These are phyloP conservation scores for Aeschynomene evenia DNA, from an alignment of 306 rosid genomes.

Conservation along the genomic window DNA sequence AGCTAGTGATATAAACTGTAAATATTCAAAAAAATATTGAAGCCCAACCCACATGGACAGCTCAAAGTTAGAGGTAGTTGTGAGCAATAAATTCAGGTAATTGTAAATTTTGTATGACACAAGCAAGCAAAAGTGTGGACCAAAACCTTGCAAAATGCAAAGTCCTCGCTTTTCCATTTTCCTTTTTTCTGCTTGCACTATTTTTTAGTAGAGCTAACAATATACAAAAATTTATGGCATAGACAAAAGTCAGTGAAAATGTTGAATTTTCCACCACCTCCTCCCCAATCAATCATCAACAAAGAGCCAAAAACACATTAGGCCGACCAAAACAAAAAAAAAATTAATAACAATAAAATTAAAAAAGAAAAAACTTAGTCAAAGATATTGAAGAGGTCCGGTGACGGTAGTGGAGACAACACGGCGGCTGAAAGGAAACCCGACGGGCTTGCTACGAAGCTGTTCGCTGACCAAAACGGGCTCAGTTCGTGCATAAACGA, in stretches of 20 bases:
- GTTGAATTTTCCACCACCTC: conserved; percentile 33
- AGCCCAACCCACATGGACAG: not conserved
- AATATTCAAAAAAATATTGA: not conserved
- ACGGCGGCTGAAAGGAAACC: conserved; percentile 57
- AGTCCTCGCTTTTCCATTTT: not conserved
- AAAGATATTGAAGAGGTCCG: conserved; percentile 63
- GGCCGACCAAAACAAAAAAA: not conserved
- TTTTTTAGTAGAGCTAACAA: not conserved
- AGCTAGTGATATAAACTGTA: not conserved
- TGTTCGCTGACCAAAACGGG: conserved; percentile 48
- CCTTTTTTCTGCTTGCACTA: not conserved
- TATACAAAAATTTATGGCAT: conserved; percentile 23
- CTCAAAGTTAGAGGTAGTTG: conserved; percentile 5
- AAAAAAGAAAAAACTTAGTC: conserved; percentile 32
- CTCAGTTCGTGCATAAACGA: conserved; percentile 49
- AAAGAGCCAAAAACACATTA: not conserved
- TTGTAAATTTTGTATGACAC: not conserved
- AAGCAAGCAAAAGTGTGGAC: not conserved
- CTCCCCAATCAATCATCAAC: conserved; percentile 3
- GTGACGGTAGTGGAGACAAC: conserved; percentile 70
- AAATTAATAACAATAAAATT: not conserved
- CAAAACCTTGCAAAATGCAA: not conserved
- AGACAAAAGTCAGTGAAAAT: conserved; percentile 36
- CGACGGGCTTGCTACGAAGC: conserved; percentile 68
- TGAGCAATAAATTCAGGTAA: not conserved